Evolutionary conservation across 495 filamentous ascomycete species (phyloP), one percentile per base, ranked within the genome.

Genomic region (Tetracladium marchalianum): DNA sequence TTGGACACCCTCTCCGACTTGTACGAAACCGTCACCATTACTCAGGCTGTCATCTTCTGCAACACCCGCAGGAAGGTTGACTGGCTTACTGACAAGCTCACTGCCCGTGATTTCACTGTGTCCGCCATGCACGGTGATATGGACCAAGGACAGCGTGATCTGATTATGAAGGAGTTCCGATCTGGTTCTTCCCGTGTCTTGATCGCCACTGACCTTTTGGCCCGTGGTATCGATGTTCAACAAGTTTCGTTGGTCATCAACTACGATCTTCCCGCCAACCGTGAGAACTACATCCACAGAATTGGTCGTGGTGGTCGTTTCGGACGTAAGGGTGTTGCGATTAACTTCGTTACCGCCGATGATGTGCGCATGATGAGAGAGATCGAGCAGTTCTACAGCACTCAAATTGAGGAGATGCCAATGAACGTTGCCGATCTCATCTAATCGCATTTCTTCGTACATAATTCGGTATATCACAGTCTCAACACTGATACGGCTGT

Each of bases 101-200:
- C 87, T 57, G 85, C 85, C 57, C 87, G 87, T 70, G 89, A 98
- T 73, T 98, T 98, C 75, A 98, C 92, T 33, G 92, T 98, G 63
- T 95, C 89, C 38, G 86, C 89, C 61, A 98, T 98, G 92, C 92
- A 98, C 71, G 92, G 92, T 62, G 92, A 98, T 57, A 98, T 98
- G 92, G 87, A 90, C 66, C 92, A 97, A 74, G 75, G 68, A 54
- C 85, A 97, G 75, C 89, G 92, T 73, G 92, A 98, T 69, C 75
- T 90, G 65, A 98, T 98, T 70, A 98, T 98, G 92, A 92, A 97
- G 77, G 92, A 98, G 72, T 98, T 98, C 80, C 81, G 92, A 54
- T 92, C 88, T 48, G 92, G 92, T 54, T 93, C 88, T 62, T 96
- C 90, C 57, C 87, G 92, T 77, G 92, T 98, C 51, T 73, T 98